These are phyloP conservation scores for Sequoiadendron giganteum DNA, from an alignment of 75 land plant genomes.

Conservation along the genomic window DNA sequence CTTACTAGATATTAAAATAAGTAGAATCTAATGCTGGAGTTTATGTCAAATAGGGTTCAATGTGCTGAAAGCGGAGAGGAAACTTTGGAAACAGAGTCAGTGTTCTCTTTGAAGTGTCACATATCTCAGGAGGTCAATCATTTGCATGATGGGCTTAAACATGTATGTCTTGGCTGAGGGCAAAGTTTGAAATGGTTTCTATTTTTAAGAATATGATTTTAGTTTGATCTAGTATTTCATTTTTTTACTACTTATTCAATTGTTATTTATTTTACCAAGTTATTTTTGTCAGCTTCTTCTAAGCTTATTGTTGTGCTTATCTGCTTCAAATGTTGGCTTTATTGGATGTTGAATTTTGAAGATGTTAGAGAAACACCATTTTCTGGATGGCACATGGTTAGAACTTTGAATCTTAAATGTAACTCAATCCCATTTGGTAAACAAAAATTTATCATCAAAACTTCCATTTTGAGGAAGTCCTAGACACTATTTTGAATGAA, in stretches of 20 bases:
- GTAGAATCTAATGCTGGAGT: not conserved
- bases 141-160: slow-evolving; percentile 89
- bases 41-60: slow-evolving; percentile 41
- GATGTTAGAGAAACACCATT: not conserved
- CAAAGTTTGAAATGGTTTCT: not conserved
- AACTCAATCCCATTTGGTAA: not conserved
- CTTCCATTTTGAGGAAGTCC: not conserved
- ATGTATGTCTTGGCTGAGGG: slow-evolving; percentile 35
- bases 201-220: not conserved
- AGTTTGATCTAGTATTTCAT: not conserved
- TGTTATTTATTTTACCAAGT: not conserved
- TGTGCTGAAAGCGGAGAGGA: slow-evolving; percentile 97
- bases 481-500: not conserved
- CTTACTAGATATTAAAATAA: not conserved
- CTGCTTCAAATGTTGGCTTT: not conserved
- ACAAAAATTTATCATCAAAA: not conserved
- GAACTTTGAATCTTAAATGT: not conserved
- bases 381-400: not conserved
- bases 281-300: not conserved
- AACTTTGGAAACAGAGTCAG: slow-evolving; percentile 78
- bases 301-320: not conserved
- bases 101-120: slow-evolving; percentile 91
- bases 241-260: not conserved
- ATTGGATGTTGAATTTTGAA: not conserved
- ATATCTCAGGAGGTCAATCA: slow-evolving; percentile 96